A percentile compares a stretch with the other conserved stretches of the same genome.
These are phyloP conservation scores for Penicillium digitatum DNA, from an alignment of 2,329 filamentous ascomycete genomes.

Conservation along the genomic window DNA sequence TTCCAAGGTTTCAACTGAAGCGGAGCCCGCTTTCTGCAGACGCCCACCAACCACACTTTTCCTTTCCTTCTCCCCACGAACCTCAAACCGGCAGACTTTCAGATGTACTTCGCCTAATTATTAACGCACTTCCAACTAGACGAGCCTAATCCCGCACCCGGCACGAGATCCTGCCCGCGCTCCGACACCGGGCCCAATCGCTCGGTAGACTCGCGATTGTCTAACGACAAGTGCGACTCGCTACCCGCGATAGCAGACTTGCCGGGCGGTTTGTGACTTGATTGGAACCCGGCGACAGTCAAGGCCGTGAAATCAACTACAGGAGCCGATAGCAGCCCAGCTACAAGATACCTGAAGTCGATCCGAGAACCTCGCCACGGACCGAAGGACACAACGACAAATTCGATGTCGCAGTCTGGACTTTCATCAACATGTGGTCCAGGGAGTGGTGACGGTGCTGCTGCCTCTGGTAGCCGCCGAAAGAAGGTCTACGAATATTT, in stretches of 20 bases:
- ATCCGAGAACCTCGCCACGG: slow-evolving; percentile 16
- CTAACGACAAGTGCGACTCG: slow-evolving; percentile 56
- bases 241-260: slow-evolving; percentile 41
- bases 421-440: slow-evolving; percentile 22
- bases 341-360: slow-evolving; percentile 11
- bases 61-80: slow-evolving; percentile 13
- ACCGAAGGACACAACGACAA: slow-evolving; percentile 16
- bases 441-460: slow-evolving; percentile 26
- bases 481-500: slow-evolving; percentile 72
- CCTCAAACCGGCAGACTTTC: slow-evolving; percentile 29
- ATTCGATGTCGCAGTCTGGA: slow-evolving; percentile 26
- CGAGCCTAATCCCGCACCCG: slow-evolving; percentile 66
- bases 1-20: no score
- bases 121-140: slow-evolving; percentile 64
- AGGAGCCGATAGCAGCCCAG: slow-evolving; percentile 2
- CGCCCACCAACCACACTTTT: slow-evolving; percentile 15
- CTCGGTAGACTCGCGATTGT: no score
- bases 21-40: slow-evolving; percentile 14
- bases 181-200: slow-evolving; percentile 68
- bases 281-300: slow-evolving; percentile 24
- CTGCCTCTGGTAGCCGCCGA: slow-evolving; percentile 66
- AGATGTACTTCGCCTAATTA: slow-evolving; percentile 55
- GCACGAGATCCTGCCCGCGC: slow-evolving; percentile 67
- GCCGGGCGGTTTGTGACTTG: slow-evolving; percentile 25
- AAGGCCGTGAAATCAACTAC: slow-evolving; percentile 11